Base-by-base conservation (phyloP, 2,329 filamentous ascomycete genomes). In the Xylaria arbuscula region DNA sequence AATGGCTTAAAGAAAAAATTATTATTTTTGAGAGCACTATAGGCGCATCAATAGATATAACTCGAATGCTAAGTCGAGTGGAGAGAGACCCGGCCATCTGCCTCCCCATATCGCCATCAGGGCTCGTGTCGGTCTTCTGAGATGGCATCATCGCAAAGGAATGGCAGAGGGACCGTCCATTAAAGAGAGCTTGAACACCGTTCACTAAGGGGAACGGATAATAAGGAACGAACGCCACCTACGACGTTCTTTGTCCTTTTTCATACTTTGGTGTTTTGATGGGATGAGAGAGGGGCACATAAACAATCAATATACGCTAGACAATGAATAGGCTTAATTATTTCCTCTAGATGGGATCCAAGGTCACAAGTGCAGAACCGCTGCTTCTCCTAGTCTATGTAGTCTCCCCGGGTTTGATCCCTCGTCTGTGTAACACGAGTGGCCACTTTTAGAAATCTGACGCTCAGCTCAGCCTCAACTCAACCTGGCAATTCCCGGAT, bases 1-100 rank as follows among this genome's bases (percentile, higher is more conserved):
- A 24, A 50, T 59, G 66, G 65, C 62, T 28, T 53, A 53, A 11
- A 38, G 61, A 32, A 69, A 66, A 61, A 66, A 61, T 24, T 24
- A 45, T 28, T 28, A 42, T 45, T 45, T 22, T 42, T 24, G 24
- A 59, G 38, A 55, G 38, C 32, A 54, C 53, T 48, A 38, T 17
- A 58, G 68, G 48, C 17, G 36, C 36, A 64, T 51, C 42, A 54
- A 54, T 63, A 57, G 53, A 62, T 24, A 36, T 45, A 42, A 28
- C 55, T 40, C 28, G 32, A 42, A 61, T 57, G 28, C 54, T n/a
- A 36, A 56, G 38, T 56, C 47, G 61, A 60, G 58, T 48, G 32
- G 57, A 57, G 38, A 36, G 42, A 50, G 24, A 1, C 48, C 19
- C 17, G 15, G 47, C 15, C n/a, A 38, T 57, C 50, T 32, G 53